A percentile compares a stretch with the other conserved stretches of the same genome.
Evolutionary conservation across 441 rosid genomes (phyloP).

Genomic region (Isatis lusitanica): DNA sequence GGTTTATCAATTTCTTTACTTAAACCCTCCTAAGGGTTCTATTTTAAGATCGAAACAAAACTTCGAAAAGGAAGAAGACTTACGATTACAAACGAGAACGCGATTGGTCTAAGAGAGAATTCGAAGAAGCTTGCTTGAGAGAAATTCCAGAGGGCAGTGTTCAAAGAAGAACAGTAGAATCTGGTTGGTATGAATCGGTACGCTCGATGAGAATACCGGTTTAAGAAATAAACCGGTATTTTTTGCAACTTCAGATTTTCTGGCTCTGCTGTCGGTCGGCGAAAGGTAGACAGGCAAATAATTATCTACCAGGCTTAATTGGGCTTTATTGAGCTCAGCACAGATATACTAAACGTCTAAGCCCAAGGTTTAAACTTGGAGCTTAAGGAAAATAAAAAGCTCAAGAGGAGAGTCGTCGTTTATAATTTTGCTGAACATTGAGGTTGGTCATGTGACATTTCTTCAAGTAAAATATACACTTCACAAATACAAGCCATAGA

Average conservation of each 20-base stretch:
- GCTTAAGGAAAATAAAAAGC: no score
- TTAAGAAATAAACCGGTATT: slow-evolving; percentile 6
- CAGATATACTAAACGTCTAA: neutral
- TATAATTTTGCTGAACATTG: neutral
- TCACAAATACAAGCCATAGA: neutral
- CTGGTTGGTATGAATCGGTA: slow-evolving; percentile 13
- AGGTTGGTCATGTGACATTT: neutral
- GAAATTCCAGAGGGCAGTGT: neutral
- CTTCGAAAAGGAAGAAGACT: neutral
- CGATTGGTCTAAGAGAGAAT: slow-evolving; percentile 1
- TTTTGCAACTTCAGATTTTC: neutral
- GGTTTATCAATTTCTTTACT: slow-evolving; percentile 20
- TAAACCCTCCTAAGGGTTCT: neutral
- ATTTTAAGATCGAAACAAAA: neutral
- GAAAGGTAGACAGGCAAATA: neutral
- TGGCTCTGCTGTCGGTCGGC: neutral
- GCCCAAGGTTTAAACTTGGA: neutral
- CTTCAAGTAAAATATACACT: neutral
- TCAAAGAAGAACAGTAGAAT: neutral
- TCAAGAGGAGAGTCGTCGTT: no score
- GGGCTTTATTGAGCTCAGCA: slow-evolving; percentile 8
- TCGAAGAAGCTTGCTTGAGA: slow-evolving; percentile 18
- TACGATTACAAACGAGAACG: slow-evolving; percentile 10
- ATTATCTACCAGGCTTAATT: neutral
- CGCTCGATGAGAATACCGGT: neutral